A percentile compares a stretch with the other conserved stretches of the same genome.
Conservation (phyloP, 805 yeast genomes). For the Yarrowia keelungensis region DNA sequence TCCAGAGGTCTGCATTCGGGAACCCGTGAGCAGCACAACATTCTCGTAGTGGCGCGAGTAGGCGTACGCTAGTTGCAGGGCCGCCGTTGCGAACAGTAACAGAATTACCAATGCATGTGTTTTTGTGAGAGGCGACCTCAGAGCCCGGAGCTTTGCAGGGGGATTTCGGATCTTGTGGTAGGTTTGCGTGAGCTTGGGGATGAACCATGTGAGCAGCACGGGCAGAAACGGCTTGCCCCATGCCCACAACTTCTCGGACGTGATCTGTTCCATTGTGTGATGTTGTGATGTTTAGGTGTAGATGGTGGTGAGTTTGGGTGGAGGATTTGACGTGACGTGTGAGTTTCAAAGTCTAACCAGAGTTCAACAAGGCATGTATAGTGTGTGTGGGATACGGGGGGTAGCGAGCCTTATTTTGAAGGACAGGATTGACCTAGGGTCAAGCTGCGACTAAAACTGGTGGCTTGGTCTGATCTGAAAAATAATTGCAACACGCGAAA, state of each 20-base stretch:
- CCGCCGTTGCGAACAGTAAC: slow-evolving; percentile 24
- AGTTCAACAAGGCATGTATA: slow-evolving; percentile 23
- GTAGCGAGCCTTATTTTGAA: neutral
- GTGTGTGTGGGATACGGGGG: slow-evolving; percentile 4
- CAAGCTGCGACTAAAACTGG: too few relatives aligned
- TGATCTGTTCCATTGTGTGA: slow-evolving; percentile 31
- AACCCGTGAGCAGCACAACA: slow-evolving; percentile 40
- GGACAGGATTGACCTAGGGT: neutral
- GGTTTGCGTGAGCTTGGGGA: slow-evolving; percentile 27
- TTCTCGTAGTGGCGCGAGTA: slow-evolving; percentile 39
- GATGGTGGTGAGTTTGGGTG: slow-evolving; percentile 28
- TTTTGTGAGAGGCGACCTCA: slow-evolving; percentile 29
- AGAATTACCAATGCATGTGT: slow-evolving; percentile 34
- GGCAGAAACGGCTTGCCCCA: slow-evolving; percentile 33
- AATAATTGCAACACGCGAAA: neutral
- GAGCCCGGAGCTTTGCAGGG: slow-evolving; percentile 37
- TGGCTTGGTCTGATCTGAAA: neutral
- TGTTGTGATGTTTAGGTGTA: slow-evolving; percentile 4
- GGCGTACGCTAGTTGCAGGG: slow-evolving; percentile 26
- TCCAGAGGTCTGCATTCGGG: slow-evolving; percentile 42
- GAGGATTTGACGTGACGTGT: slow-evolving; percentile 37
- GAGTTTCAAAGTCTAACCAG: slow-evolving; percentile 36
- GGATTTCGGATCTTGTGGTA: slow-evolving; percentile 33
- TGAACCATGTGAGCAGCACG: slow-evolving; percentile 30
- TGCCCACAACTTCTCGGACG: slow-evolving; percentile 34